Evolutionary conservation across 257 asterid species (phyloP).

Genomic region (Henckelia pumila): DNA sequence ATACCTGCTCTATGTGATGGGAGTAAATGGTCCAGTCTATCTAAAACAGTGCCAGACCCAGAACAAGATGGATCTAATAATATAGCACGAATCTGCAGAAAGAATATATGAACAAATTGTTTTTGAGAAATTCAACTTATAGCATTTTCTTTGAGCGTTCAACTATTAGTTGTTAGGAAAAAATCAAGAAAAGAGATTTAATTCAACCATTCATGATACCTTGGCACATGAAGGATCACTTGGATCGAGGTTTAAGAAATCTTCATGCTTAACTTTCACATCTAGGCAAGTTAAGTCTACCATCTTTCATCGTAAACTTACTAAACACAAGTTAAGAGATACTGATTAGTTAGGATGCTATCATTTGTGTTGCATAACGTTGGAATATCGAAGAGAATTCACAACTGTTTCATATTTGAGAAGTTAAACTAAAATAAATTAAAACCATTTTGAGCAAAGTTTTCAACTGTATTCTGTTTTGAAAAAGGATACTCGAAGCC

Average conservation of each 20-base stretch:
- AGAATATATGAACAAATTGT: background rate
- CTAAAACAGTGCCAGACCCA: constrained; percentile 87
- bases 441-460: background rate
- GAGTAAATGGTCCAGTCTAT: constrained; percentile 87
- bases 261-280: constrained; percentile 66
- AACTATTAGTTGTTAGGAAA: background rate
- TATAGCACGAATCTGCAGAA: constrained; percentile 71
- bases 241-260: constrained; percentile 74
- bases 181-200: constrained; percentile 1
- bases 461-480: background rate
- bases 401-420: background rate
- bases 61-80: constrained; percentile 96
- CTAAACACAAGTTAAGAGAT: constrained; percentile 1
- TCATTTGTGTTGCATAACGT: background rate
- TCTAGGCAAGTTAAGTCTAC: constrained; percentile 64
- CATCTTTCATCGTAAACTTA: background rate
- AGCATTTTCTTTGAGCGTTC: background rate
- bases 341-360: background rate
- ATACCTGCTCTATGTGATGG: constrained; percentile 77
- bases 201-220: constrained; percentile 35
- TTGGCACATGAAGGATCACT: constrained; percentile 58
- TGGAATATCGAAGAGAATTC: background rate
- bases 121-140: background rate
- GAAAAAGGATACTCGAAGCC: constrained; percentile 74
- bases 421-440: background rate